Evolutionary conservation across 1,139 yeast genomes (phyloP).

Genomic region (Geotrichum fermentans): DNA sequence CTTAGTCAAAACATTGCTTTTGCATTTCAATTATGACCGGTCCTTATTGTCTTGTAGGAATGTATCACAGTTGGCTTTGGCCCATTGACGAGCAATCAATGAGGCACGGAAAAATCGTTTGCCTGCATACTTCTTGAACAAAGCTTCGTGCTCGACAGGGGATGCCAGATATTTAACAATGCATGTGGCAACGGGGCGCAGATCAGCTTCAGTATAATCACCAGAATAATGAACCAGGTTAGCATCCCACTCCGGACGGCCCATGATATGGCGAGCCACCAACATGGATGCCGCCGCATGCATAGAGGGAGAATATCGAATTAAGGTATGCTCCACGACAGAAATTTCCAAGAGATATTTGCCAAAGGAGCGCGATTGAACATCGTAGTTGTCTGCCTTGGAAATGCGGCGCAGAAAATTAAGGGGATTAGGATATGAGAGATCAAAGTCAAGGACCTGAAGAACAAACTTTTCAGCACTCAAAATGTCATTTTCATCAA

Average conservation of each 20-base stretch:
- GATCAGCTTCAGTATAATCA: slow-evolving; percentile 72
- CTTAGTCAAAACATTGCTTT: no score
- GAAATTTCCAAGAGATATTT: slow-evolving; percentile 82
- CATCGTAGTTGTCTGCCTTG: slow-evolving; percentile 92
- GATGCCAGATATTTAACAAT: slow-evolving; percentile 72
- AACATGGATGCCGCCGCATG: slow-evolving; percentile 83
- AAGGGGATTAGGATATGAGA: slow-evolving; percentile 91
- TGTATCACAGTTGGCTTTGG: slow-evolving; percentile 44
- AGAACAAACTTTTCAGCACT: slow-evolving; percentile 82
- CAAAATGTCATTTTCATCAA: slow-evolving; percentile 77
- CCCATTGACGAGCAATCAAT: slow-evolving; percentile 86
- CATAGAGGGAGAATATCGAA: slow-evolving; percentile 70
- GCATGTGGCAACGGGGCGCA: slow-evolving; percentile 66
- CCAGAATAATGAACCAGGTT: slow-evolving; percentile 87
- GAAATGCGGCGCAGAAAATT: slow-evolving; percentile 87
- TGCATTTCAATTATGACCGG: no score
- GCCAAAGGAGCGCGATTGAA: slow-evolving; percentile 86
- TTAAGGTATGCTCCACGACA: slow-evolving; percentile 72
- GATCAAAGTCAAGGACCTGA: slow-evolving; percentile 68
- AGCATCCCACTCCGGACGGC: slow-evolving; percentile 56
- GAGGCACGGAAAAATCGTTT: slow-evolving; percentile 90
- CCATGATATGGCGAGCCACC: slow-evolving; percentile 72
- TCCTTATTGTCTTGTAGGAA: not conserved
- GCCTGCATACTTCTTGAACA: slow-evolving; percentile 89
- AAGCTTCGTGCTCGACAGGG: slow-evolving; percentile 89